Evolutionary conservation across 257 asterid genomes (phyloP).

Genomic region (Agastache rugosa): DNA sequence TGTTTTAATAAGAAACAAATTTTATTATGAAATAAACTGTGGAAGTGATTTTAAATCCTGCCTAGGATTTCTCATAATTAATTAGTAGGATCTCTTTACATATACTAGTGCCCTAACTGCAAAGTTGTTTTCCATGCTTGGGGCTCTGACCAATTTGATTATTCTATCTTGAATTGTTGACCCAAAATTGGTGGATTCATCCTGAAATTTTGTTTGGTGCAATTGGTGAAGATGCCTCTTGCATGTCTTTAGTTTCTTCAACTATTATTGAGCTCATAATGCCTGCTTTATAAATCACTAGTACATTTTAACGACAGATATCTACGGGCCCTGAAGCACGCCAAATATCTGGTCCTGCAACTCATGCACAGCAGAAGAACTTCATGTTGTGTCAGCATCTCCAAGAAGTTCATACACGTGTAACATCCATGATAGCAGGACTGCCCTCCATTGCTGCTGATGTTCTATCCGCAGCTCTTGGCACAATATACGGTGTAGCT

Average conservation of each 20-base stretch:
- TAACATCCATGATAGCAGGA: slow-evolving; percentile 64
- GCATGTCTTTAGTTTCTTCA: not conserved
- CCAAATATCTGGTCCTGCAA: slow-evolving; percentile 89
- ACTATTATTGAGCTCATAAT: slow-evolving; percentile 17
- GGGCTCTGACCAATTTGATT: not conserved
- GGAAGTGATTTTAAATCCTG: not conserved
- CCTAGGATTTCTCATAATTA: not conserved
- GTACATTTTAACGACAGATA: slow-evolving; percentile 54
- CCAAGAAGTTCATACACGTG: slow-evolving; percentile 84
- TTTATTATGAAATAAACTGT: not conserved
- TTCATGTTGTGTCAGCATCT: slow-evolving; percentile 86
- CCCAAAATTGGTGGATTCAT: not conserved
- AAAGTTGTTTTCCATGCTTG: not conserved
- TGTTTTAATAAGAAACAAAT: not conserved
- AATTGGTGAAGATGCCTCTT: not conserved
- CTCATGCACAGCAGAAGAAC: slow-evolving; percentile 85
- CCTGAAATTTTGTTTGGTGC: not conserved
- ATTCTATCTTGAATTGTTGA: slow-evolving; percentile 1
- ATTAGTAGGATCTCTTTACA: not conserved
- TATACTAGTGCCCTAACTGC: not conserved
- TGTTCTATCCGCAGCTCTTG: slow-evolving; percentile 80
- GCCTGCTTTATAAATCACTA: slow-evolving; percentile 13
- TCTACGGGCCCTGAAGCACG: slow-evolving; percentile 98
- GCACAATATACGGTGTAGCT: slow-evolving; percentile 82
- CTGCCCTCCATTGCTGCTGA: slow-evolving; percentile 82